phyloP scores from a whole-genome alignment of 2,329 filamentous ascomycete species.

The Plectosphaerella plurivora region DNA sequence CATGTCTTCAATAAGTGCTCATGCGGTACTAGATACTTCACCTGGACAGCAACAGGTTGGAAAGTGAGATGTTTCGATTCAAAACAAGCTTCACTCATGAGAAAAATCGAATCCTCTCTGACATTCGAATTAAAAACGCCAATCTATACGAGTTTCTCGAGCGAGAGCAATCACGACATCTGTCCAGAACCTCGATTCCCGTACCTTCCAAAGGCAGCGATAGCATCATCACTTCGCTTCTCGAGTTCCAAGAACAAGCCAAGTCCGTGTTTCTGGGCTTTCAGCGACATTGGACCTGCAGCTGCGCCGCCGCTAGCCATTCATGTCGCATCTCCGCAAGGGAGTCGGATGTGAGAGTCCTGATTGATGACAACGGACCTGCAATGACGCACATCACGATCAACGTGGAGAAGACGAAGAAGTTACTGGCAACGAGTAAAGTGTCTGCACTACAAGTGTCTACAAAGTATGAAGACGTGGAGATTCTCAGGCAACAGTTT shows the following conservation, averaged over 20 bases:
- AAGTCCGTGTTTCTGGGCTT: neutral
- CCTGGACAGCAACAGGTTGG: neutral
- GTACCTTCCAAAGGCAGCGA: neutral
- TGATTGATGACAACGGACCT: neutral
- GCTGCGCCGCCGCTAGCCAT: neutral
- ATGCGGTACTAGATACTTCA: neutral
- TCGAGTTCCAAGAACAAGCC: neutral
- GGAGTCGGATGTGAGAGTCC: neutral
- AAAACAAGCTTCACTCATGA: neutral
- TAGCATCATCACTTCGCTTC: neutral
- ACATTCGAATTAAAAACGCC: neutral
- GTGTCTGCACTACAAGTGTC: neutral
- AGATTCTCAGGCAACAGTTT: neutral
- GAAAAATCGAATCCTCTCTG: too few relatives aligned
- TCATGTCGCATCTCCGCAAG: neutral
- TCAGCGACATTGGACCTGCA: neutral
- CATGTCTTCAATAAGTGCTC: too few relatives aligned
- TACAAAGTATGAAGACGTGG: neutral
- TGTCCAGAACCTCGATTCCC: neutral
- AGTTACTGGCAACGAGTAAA: neutral
- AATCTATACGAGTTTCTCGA: neutral
- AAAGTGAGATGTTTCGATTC: neutral
- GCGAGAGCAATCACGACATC: neutral
- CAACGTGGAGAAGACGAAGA: neutral
- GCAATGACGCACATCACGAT: neutral